These are phyloP conservation scores for Capsicum baccatum DNA, from an alignment of 257 asterid genomes.

Conservation along the genomic window DNA sequence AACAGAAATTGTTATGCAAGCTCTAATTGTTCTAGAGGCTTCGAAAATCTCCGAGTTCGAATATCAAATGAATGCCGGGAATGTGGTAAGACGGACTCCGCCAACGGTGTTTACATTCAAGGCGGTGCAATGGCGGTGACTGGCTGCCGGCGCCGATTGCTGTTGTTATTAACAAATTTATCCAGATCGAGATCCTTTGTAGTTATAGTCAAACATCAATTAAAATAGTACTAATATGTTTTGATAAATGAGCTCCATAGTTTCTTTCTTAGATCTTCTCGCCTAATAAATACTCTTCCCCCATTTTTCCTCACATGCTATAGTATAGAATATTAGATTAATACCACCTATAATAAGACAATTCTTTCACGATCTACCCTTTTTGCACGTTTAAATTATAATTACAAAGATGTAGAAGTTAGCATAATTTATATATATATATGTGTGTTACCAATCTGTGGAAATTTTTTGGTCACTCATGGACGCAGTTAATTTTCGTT, in stretches of 20 bases:
- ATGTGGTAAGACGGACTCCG: not conserved
- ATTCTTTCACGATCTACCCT: not conserved
- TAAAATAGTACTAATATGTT: not conserved
- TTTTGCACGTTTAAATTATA: not conserved
- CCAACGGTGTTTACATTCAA: not conserved
- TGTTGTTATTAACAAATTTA: not conserved
- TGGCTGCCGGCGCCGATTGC: not conserved
- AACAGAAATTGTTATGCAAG: not conserved
- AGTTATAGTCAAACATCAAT: not conserved
- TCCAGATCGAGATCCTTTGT: constrained; percentile 19
- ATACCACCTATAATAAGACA: not conserved
- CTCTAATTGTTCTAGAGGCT: not conserved
- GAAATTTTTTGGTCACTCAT: not conserved
- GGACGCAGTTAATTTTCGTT: not conserved
- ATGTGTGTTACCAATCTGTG: not conserved
- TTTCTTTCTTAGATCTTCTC: not conserved
- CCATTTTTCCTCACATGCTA: not conserved
- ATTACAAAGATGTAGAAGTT: not conserved
- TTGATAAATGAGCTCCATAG: not conserved
- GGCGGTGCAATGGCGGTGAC: constrained; percentile 14
- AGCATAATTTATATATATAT: too few species aligned
- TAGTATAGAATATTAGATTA: too few species aligned
- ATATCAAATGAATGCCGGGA: not conserved
- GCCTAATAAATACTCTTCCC: not conserved
- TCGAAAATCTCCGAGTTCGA: not conserved